Conservation (phyloP, 129 eudicot species). For the sunflower (Helianthus annuus) region DNA sequence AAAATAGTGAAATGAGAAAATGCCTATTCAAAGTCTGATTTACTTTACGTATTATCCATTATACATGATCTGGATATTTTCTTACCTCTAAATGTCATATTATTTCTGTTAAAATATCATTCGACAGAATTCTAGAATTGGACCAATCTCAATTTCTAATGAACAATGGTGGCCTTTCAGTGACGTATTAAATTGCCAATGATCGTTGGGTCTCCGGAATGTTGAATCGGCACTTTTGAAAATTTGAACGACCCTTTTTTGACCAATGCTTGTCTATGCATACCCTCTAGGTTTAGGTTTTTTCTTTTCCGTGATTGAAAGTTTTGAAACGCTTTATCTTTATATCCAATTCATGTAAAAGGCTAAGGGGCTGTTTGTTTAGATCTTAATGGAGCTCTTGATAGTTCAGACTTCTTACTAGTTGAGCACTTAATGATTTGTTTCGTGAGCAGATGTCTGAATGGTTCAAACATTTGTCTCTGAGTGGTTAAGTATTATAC, state of each 20-base stretch:
- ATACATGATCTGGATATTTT: neutral
- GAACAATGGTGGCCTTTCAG: neutral
- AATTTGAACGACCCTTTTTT: constrained; percentile 15
- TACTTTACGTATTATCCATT: neutral
- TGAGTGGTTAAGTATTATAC: too few species aligned
- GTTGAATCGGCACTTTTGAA: constrained; percentile 27
- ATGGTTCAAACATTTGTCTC: too few species aligned
- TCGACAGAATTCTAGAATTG: neutral
- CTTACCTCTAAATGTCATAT: neutral
- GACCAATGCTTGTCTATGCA: constrained; percentile 22
- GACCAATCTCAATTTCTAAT: neutral
- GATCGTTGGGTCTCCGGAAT: constrained; percentile 14
- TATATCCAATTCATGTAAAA: constrained; percentile 26
- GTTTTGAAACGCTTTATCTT: constrained; percentile 21
- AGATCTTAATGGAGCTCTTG: too few species aligned
- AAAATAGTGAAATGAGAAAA: too few species aligned
- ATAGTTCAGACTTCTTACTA: too few species aligned
- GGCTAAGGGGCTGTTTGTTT: neutral
- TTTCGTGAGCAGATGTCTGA: too few species aligned
- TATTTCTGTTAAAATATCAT: neutral
- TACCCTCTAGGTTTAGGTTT: neutral
- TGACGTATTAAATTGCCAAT: neutral
- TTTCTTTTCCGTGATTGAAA: neutral
- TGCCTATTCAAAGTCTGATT: too few species aligned
- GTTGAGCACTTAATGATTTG: too few species aligned